Base-by-base conservation (phyloP, 495 filamentous ascomycete species). In the Daldinia decipiens region DNA sequence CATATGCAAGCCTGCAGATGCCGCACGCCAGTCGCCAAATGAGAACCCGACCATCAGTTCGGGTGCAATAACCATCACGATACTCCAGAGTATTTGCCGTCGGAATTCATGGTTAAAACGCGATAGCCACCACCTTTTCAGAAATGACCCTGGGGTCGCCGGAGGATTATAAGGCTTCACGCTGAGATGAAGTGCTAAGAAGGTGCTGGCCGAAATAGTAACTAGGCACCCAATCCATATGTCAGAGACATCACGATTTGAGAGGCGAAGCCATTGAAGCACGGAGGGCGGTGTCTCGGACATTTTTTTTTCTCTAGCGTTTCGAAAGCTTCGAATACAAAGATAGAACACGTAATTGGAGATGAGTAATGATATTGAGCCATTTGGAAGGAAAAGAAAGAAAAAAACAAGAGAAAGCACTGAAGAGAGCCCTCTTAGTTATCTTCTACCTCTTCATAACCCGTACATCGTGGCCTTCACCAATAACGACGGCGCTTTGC, bases 111-210 rank as follows among this genome's bases (percentile, higher is more conserved):
- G 26, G 1, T 53, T 53, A 15, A 31, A 53, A 15, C 50, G 50
- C 17, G 26, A 53, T 29, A 27, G 26, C 50, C 50, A 31, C 26
- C 50, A 53, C 26, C 26, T 31, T n/a, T 27, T 31, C 12, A n/a
- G 24, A 13, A 53, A 53, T n/a, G 50, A 31, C 50, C 13, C 6
- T n/a, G 50, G 26, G 15, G 26, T 31, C 0, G 50, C 0, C 24
- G 26, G 50, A 13, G 50, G 50, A 13, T n/a, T 53, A n/a, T 31
- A 53, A 17, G 50, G 24, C 26, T 31, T 31, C 50, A 53, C 50
- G 6, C 7, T 53, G 26, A 53, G 50, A 53, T 53, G 50, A 53
- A 53, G 50, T n/a, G 26, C 50, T 53, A 53, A 53, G 50, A 53
- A 53, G 12, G 50, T 31, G 50, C 50, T 31, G 1, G 50, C 50